These are phyloP conservation scores for Vigna nakashimae DNA, from an alignment of 306 rosid genomes.

Conservation along the genomic window DNA sequence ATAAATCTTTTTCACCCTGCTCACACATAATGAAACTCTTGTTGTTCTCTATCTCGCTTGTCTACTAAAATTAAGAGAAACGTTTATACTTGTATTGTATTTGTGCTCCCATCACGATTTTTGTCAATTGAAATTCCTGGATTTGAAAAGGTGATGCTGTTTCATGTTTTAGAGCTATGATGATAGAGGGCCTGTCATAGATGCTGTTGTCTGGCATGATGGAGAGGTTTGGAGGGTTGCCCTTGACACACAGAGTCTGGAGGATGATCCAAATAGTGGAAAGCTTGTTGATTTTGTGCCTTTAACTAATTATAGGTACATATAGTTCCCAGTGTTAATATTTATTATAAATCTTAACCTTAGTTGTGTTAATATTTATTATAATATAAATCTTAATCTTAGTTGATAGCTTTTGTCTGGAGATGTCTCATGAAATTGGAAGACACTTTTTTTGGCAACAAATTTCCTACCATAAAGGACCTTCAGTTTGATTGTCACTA, in stretches of 20 bases:
- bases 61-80: slow-evolving; percentile 24
- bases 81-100: slow-evolving; percentile 25
- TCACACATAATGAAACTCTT: slow-evolving; percentile 1
- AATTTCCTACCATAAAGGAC: background rate
- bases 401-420: slow-evolving; percentile 34
- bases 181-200: slow-evolving; percentile 89
- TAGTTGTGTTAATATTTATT: slow-evolving; percentile 40
- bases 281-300: slow-evolving; percentile 84
- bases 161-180: slow-evolving; percentile 71
- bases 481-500: slow-evolving; percentile 17
- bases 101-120: slow-evolving; percentile 2
- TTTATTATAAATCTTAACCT: slow-evolving; percentile 20
- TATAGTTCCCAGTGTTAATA: slow-evolving; percentile 38
- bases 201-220: slow-evolving; percentile 97
- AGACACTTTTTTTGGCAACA: slow-evolving; percentile 24
- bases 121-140: slow-evolving; percentile 28
- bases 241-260: slow-evolving; percentile 87
- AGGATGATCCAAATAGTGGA: slow-evolving; percentile 78
- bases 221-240: slow-evolving; percentile 98
- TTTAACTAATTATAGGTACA: slow-evolving; percentile 87
- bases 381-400: background rate
- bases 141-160: slow-evolving; percentile 40
- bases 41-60: slow-evolving; percentile 14
- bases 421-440: slow-evolving; percentile 31
- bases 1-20: slow-evolving; percentile 22